A percentile compares a stretch with the other conserved stretches of the same genome.
Evolutionary conservation across 2,329 filamentous ascomycete species (phyloP).

Genomic region (Alternaria arborescens): DNA sequence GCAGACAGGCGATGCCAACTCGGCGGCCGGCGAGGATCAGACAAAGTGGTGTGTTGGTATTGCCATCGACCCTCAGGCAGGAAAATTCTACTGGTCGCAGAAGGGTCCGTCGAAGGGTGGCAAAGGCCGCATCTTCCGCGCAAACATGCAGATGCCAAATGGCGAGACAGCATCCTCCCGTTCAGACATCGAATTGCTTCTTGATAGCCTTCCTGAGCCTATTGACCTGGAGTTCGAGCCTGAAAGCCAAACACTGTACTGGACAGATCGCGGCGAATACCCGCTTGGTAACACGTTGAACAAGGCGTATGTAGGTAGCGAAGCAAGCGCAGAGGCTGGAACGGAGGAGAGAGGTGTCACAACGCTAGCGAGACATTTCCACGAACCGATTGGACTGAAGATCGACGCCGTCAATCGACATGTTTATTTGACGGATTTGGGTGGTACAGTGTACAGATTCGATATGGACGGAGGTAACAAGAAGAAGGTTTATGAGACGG

Average conservation of each 20-base stretch:
- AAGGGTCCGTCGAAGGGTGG: conserved; percentile 64
- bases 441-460: conserved; percentile 24
- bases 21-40: conserved; percentile 33
- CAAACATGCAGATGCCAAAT: conserved; percentile 56
- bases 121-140: conserved; percentile 63
- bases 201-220: conserved; percentile 43
- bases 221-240: conserved; percentile 67
- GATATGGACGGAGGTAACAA: conserved; percentile 24
- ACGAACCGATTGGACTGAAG: conserved; percentile 35
- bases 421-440: conserved; percentile 30
- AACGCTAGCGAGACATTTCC: conserved; percentile 28
- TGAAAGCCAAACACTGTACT: conserved; percentile 59
- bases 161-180: conserved; percentile 15
- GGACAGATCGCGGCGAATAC: conserved; percentile 68
- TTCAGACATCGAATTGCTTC: conserved; percentile 42
- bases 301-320: conserved; percentile 30
- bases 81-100: conserved; percentile 68
- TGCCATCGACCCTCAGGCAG: conserved; percentile 53
- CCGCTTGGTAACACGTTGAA: conserved; percentile 65
- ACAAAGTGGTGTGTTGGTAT: conserved; percentile 66
- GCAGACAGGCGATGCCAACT: conserved; percentile 10
- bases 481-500: conserved; percentile 23
- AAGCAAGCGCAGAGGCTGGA: neutral
- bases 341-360: conserved; percentile 2
- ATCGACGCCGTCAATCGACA: conserved; percentile 16